Base-by-base conservation (phyloP, 352 stramenopile species). In the Globisporangium ultimum region DNA sequence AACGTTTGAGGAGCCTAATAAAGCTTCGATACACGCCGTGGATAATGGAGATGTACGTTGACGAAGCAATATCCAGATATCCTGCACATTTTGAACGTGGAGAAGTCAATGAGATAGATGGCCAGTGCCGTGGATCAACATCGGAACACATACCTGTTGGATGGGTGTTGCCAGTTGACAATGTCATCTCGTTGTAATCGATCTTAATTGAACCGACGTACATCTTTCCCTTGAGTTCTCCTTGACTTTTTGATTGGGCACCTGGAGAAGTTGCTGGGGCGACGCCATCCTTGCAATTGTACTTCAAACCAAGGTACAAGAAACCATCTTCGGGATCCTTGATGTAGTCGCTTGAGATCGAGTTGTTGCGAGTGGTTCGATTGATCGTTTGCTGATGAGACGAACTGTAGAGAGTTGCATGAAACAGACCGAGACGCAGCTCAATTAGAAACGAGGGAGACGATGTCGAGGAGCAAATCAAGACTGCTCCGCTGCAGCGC, bases 281-380 rank as follows among this genome's bases (percentile, higher is more conserved):
- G 21, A 38, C 18, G 15, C 22, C n/a, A 22, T 61, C 48, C 24
- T 64, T 70, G 45, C 64, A 65, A 28, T 78, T 80, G 62, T 89
- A 91, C 49, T 79, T 88, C 40, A 91, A 47, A 5, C 83, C 83
- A 42, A 88, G 21, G 58, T 91, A 93, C 14, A 91, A 63, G 48
- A 86, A 93, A 11, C 83, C 80, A 51, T 93, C 81, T 54, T 72
- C 69, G 0, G 66, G 69, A 24, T 84, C 72, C 15, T 70, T 72
- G 34, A 91, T 93, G 64, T 88, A 88, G 45, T 87, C 76, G 42
- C 67, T 85, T 24, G 71, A 71, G 40, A 89, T 75, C 58, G 67
- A 75, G 41, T 83, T 89, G 59, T 70, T 73, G 15, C 68, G 66
- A 32, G 40, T 58, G 48, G 34, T 50, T 20, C 3, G 22, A 34